Evolutionary conservation across 2,329 filamentous ascomycete species (phyloP).

Genomic region (Xylariaceae sp.): DNA sequence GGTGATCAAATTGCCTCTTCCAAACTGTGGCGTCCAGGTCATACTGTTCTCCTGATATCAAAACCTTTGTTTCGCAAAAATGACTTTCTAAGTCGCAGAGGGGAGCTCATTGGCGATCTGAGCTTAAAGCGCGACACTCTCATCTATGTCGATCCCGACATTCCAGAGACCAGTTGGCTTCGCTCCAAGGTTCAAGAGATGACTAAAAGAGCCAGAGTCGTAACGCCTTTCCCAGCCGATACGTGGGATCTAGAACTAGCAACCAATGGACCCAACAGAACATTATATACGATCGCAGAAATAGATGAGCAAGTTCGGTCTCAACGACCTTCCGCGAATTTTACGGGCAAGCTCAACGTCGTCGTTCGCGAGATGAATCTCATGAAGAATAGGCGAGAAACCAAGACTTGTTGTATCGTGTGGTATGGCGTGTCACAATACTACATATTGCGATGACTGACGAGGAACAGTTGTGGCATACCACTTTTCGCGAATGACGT

Average conservation of each 20-base stretch:
- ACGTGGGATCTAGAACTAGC: constrained; percentile 37
- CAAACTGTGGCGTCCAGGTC: constrained; percentile 43
- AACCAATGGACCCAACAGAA: constrained; percentile 31
- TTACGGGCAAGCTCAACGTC: constrained; percentile 41
- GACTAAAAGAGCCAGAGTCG: constrained; percentile 48
- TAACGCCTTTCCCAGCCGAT: constrained; percentile 44
- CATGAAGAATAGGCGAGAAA: constrained; percentile 29
- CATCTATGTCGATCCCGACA: constrained; percentile 54
- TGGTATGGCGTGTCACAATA: constrained; percentile 33
- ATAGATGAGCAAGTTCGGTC: constrained; percentile 41
- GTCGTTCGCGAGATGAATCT: constrained; percentile 34
- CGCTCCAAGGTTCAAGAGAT: constrained; percentile 46
- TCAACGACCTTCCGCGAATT: constrained; percentile 27
- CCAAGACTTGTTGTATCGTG: constrained; percentile 39
- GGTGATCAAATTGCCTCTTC: constrained; percentile 46
- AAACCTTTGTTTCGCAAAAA: constrained; percentile 33
- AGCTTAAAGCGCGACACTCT: constrained; percentile 42
- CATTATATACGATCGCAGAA: constrained; percentile 42
- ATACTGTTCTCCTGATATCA: constrained; percentile 50
- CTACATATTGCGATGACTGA: neutral
- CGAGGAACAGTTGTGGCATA: constrained; percentile 46
- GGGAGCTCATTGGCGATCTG: constrained; percentile 19
- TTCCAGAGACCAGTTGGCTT: constrained; percentile 53
- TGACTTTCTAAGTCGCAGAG: neutral
- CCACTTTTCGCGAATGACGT: constrained; percentile 51